A percentile compares a stretch with the other conserved stretches of the same genome.
Conservation (phyloP, 148 eudicot species). For the Tetragonia tetragonoides region DNA sequence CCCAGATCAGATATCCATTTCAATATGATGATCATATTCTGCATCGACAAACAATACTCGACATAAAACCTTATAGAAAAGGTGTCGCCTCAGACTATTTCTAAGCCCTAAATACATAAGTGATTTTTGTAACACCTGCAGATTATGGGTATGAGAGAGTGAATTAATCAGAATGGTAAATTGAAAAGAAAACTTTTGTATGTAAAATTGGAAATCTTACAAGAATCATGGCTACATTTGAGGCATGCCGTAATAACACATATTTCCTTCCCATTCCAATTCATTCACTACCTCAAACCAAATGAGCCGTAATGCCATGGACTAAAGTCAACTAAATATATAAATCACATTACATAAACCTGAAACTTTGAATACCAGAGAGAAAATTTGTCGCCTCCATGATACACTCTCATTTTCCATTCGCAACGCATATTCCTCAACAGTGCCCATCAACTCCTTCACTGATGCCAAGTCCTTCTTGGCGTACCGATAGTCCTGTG, state of each 20-base stretch:
- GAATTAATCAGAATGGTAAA: background rate
- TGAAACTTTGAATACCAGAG: conserved; percentile 47
- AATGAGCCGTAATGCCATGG: background rate
- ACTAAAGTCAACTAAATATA: background rate
- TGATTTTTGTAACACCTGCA: background rate
- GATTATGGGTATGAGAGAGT: background rate
- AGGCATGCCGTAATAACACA: background rate
- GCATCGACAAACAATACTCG: background rate
- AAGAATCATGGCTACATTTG: background rate
- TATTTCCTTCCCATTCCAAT: background rate
- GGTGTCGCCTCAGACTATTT: background rate
- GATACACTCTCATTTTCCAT: conserved; percentile 67
- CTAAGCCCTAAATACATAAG: background rate
- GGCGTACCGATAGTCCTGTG: conserved; percentile 67
- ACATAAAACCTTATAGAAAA: background rate
- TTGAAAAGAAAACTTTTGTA: background rate
- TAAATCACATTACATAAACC: background rate
- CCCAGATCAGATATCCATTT: background rate
- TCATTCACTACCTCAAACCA: background rate
- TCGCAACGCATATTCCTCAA: conserved; percentile 46
- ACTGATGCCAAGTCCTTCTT: conserved; percentile 59
- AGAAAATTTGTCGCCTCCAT: conserved; percentile 73
- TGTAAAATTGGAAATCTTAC: background rate
- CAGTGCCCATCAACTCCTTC: conserved; percentile 57
- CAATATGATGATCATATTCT: background rate